phyloP scores from a whole-genome alignment of 2,329 filamentous ascomycete genomes.

The Neofusicoccum ribis region DNA sequence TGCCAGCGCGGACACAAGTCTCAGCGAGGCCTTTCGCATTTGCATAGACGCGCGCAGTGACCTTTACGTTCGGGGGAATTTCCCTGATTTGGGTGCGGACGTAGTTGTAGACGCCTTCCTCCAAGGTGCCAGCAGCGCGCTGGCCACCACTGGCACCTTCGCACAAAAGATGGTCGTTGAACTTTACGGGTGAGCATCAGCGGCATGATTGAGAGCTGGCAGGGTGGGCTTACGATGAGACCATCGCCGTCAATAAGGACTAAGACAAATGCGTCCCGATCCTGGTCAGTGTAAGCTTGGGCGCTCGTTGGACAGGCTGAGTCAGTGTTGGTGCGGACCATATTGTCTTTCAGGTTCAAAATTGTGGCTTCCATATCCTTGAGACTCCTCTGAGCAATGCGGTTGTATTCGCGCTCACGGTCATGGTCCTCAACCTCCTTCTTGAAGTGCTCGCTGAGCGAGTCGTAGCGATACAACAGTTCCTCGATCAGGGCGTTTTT shows the following conservation, averaged over 20 bases:
- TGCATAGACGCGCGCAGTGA: conserved; percentile 55
- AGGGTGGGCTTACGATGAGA: conserved; percentile 40
- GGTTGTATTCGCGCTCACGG: conserved; percentile 27
- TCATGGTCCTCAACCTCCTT: conserved; percentile 29
- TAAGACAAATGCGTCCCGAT: conserved; percentile 48
- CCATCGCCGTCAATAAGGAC: conserved; percentile 58
- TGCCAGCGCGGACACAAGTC: conserved; percentile 47
- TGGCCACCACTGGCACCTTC: conserved; percentile 55
- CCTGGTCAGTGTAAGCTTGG: conserved; percentile 4
- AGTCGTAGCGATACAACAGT: conserved; percentile 42
- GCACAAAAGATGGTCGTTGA: conserved; percentile 52
- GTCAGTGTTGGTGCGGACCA: conserved; percentile 26
- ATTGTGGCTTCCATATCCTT: conserved; percentile 25
- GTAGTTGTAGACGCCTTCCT: conserved; percentile 45
- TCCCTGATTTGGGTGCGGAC: conserved; percentile 32
- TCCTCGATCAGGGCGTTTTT: conserved; percentile 41
- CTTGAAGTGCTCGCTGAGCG: conserved; percentile 34
- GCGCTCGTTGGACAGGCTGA: conserved; percentile 11
- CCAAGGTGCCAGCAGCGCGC: conserved; percentile 53
- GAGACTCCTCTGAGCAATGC: conserved; percentile 28
- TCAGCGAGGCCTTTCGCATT: conserved; percentile 55
- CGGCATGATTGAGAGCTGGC: neutral
- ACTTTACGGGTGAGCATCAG: conserved; percentile 28
- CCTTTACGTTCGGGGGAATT: conserved; percentile 45
- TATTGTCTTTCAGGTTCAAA: conserved; percentile 26